Base-by-base conservation (phyloP, 2,329 filamentous ascomycete genomes). In the Purpureocillium takamizusanense region DNA sequence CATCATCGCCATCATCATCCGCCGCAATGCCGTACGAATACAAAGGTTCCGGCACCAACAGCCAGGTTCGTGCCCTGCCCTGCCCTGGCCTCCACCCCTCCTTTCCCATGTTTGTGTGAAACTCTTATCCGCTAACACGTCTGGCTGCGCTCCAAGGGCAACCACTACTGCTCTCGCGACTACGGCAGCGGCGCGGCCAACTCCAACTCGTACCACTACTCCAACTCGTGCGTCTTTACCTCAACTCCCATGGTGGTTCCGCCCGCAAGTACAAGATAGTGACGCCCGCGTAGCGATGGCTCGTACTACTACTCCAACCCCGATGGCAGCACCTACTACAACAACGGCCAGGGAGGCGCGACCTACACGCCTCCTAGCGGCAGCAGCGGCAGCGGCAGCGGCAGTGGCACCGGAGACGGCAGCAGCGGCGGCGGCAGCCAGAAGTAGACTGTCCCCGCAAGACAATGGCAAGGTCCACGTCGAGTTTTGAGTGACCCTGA, bases 241-340 rank as follows among this genome's bases (percentile, higher is more conserved):
- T 32, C n/a, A n/a, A n/a, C n/a, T n/a, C n/a, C n/a, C n/a, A n/a
- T n/a, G n/a, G n/a, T n/a, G 10, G 18, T 4, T 4, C 7, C 9
- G 11, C n/a, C 23, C 2, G 18, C 13, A 12, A 15, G 4, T 14
- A 3, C 7, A 11, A 3, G 7, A 37, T 30, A 7, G 7, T n/a
- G 12, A 12, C 8, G 16, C 21, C 18, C 16, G 27, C 23, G 6
- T 37, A 75, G 71, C 16, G 52, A 84, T 48, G 78, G 80, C 29
- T 83, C 78, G 2, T 86, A 86, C 67, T 84, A 86, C 64, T 86
- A 85, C 62, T 74, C 71, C 54, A 86, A 85, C 61, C 61, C 78
- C 33, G 72, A 82, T 45, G 78, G 78, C 12, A 82, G 74, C 52
- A 81, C 74, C 30, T 86, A 86, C 63, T 63, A 83, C 67, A 81